Base-by-base conservation (phyloP, 2,329 filamentous ascomycete species). In the Aspergillus sclerotialis region DNA sequence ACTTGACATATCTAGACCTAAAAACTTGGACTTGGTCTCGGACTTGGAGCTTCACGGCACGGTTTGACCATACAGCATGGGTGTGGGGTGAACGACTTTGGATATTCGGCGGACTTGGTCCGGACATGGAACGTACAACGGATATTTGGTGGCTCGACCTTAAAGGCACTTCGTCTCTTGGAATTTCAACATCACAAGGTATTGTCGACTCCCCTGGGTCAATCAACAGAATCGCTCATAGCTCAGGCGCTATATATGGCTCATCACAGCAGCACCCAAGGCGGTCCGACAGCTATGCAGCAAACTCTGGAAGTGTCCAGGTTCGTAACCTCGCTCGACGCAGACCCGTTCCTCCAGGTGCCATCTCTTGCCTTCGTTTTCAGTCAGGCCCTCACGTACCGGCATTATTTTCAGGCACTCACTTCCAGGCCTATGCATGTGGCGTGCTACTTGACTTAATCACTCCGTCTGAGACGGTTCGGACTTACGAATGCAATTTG, bases 11-110 rank as follows among this genome's bases (percentile, higher is more conserved):
- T 55, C 75, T 98, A 31, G 92, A 98, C 56, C 70, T 98, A 30
- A 95, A 94, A 68, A 96, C 92, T 2, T 95, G 87, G 72, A 94
- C 89, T 1, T 98, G 92, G 92, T 96, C 90, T 36, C 80, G 87
- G 37, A 82, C 87, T 26, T 98, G 92, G 92, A 84, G 82, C 41
- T 98, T 98, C 56, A 89, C 95, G 16, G 82, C 85, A 31, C 79
- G 92, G 25, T 98, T 94, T 56, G 92, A 98, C 51, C 92, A 98
- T 57, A 88, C 87, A 11, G 88, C 85, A 33, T 95, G 90, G 72
- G 82, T 98, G 39, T 95, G 89, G 74, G 81, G 83, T 36, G 89
- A 92, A 43, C 79, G 87, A 28, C 81, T 98, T 21, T 98, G 90
- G 90, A 88, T 96, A 5, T 95, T 94, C 60, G 92, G 92, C 25